Evolutionary conservation across 768 basidiomycete genomes (phyloP).

Genomic region (Megacollybia marginata): DNA sequence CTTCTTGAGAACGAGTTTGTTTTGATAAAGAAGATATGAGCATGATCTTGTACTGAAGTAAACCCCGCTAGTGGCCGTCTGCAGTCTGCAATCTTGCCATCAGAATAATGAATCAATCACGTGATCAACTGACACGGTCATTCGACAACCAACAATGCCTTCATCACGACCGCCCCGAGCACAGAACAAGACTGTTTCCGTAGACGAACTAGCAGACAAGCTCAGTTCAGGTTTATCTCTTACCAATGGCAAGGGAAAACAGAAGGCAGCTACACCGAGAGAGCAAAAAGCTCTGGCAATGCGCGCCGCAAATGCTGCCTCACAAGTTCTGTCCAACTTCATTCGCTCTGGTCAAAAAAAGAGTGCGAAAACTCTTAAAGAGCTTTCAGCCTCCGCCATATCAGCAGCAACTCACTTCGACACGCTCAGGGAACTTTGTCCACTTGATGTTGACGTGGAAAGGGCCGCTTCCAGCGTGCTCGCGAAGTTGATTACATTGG

Average conservation of each 20-base stretch:
- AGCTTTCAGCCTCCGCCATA: slow-evolving; percentile 24
- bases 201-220: slow-evolving; percentile 22
- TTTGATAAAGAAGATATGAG: slow-evolving; percentile 32
- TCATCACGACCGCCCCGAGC: too few species aligned
- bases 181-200: too few species aligned
- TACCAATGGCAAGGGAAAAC: slow-evolving; percentile 24
- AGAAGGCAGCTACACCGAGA: slow-evolving; percentile 17
- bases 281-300: slow-evolving; percentile 41
- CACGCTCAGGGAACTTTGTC: slow-evolving; percentile 35
- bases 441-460: slow-evolving; percentile 58
- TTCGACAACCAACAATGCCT: too few species aligned
- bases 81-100: too few species aligned
- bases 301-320: slow-evolving; percentile 55
- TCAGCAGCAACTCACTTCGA: slow-evolving; percentile 38
- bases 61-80: too few species aligned
- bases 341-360: slow-evolving; percentile 58
- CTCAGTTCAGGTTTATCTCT: slow-evolving; percentile 19
- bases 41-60: background rate
- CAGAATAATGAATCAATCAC: too few species aligned
- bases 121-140: too few species aligned
- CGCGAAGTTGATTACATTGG: slow-evolving; percentile 59
- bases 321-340: slow-evolving; percentile 45
- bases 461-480: slow-evolving; percentile 61
- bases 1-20: slow-evolving; percentile 75
- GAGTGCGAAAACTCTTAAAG: slow-evolving; percentile 23